Percentiles rank a stretch among this genome's conserved stretches.
These are phyloP conservation scores for Glebionis coronaria DNA, from an alignment of 129 eudicot species.

Conservation along the genomic window DNA sequence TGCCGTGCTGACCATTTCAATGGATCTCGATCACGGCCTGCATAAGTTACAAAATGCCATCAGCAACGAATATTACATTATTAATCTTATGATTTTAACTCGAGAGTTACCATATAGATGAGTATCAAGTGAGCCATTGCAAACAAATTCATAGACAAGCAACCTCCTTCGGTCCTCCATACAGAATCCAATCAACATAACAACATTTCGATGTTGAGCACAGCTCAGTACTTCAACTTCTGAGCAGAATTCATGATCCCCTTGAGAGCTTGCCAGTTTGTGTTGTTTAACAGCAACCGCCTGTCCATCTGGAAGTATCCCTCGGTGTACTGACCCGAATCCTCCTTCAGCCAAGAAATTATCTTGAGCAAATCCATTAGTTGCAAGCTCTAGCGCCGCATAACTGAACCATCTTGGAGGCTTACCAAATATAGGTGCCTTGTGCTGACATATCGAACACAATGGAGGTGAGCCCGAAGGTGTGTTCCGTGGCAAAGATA, in stretches of 20 bases:
- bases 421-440: constrained; percentile 90
- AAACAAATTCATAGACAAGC: constrained; percentile 84
- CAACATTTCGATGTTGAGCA: constrained; percentile 97
- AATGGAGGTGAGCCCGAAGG: constrained; percentile 90
- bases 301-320: constrained; percentile 85
- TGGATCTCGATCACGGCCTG: constrained; percentile 65
- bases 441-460: constrained; percentile 92
- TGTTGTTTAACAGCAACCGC: constrained; percentile 95
- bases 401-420: constrained; percentile 94
- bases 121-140: constrained; percentile 88
- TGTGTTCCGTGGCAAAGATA: constrained; percentile 61
- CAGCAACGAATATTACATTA: background rate
- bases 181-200: constrained; percentile 94
- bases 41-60: constrained; percentile 8
- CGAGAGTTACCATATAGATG: constrained; percentile 78
- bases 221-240: constrained; percentile 98
- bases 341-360: constrained; percentile 99
- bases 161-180: constrained; percentile 86
- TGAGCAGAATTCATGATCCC: constrained; percentile 94
- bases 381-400: constrained; percentile 87
- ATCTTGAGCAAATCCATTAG: constrained; percentile 72
- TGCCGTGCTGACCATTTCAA: constrained; percentile 88
- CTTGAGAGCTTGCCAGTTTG: constrained; percentile 96
- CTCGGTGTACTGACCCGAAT: constrained; percentile 89
- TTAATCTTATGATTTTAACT: background rate